Percentiles rank a stretch among this genome's conserved stretches.
Conservation (phyloP, 106 monocot genomes). For the Allium cepa region DNA sequence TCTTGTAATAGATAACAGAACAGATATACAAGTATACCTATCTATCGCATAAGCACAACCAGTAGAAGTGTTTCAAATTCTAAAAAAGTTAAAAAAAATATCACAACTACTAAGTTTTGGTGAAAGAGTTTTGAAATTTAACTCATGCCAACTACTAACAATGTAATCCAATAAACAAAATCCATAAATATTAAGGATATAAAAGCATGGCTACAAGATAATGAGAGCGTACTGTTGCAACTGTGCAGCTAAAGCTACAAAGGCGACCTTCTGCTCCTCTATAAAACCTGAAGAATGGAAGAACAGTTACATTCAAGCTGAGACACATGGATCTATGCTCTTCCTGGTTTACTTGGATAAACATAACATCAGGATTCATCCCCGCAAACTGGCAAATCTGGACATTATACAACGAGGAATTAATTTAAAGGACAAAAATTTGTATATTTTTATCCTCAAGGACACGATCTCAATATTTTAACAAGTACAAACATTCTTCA, state of each 20-base stretch:
- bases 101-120: too few relatives aligned
- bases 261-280: constrained; percentile 86
- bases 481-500: neutral
- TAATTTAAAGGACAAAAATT: too few relatives aligned
- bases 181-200: neutral
- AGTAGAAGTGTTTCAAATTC: too few relatives aligned
- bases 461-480: too few relatives aligned
- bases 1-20: too few relatives aligned
- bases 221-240: constrained; percentile 64
- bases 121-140: too few relatives aligned
- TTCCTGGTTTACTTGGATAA: constrained; percentile 86
- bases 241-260: constrained; percentile 97
- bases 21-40: too few relatives aligned
- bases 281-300: constrained; percentile 95
- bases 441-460: too few relatives aligned
- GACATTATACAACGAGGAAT: too few relatives aligned
- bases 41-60: too few relatives aligned
- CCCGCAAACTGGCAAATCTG: constrained; percentile 93
- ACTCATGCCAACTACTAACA: too few relatives aligned
- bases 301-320: constrained; percentile 86
- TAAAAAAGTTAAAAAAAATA: too few relatives aligned
- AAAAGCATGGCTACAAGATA: neutral
- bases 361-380: constrained; percentile 65
- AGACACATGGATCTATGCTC: constrained; percentile 92
- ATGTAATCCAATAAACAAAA: neutral